Base-by-base conservation (phyloP, 805 yeast genomes). In the Ascoidea asiatica region DNA sequence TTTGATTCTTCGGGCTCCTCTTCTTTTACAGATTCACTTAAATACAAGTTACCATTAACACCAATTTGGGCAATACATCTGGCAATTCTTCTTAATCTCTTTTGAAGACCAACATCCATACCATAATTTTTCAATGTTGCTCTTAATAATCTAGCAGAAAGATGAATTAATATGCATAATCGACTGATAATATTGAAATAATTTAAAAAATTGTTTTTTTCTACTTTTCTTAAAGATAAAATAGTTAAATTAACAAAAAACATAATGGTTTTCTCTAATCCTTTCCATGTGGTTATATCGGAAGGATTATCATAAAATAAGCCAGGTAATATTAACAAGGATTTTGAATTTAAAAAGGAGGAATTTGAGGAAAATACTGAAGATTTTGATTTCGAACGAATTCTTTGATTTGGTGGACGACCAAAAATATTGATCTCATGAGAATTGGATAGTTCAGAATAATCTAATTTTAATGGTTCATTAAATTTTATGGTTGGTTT, bases 271-370 rank as follows among this genome's bases (percentile, higher is more conserved):
- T 69, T 72, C 39, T 67, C 63, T 38, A 80, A 57, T 19, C 69
- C 75, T 3, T 73, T 64, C 90, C 90, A 83, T 8, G 67, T 65
- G 19, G 66, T 62, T 20, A 80, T 63, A 56, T 83, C 90, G 8
- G 72, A 59, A 11, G 77, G 71, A 46, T 78, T 79, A 45, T 67
- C 67, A 54, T 79, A 79, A 55, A 81, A 81, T 7, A 75, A 49
- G 8, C 62, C 69, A 4, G 67, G 66, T 40, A 52, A 44, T 48
- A n/a, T 52, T 50, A 15, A 42, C 15, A 13, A 38, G 29, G 37
- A 37, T 13, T 36, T 39, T 19, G 23, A 39, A 29, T 37, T 36
- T 15, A 21, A 39, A 15, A 39, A 42, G 19, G n/a, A 13, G 41
- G 22, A 8, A 47, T 47, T 23, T 8, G 8, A 36, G n/a, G 46